These are phyloP conservation scores for Lactarius akahatsu DNA, from an alignment of 768 basidiomycete species.

Conservation along the genomic window DNA sequence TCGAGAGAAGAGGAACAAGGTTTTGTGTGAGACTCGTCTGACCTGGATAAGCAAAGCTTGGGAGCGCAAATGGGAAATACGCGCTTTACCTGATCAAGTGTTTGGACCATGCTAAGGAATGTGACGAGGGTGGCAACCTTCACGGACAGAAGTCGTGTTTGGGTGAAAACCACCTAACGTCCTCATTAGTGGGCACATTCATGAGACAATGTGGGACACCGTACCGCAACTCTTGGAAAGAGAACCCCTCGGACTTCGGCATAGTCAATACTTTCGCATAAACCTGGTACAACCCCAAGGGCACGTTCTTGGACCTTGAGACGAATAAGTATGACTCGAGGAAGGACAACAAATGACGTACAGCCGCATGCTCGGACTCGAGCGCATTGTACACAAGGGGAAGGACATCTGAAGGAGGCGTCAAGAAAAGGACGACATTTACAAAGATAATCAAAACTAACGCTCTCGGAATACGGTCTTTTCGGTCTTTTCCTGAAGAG, in stretches of 20 bases:
- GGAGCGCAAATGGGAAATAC: not conserved
- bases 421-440: not conserved
- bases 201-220: conserved; percentile 34
- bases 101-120: conserved; percentile 84
- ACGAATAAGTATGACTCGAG: conserved; percentile 21
- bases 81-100: conserved; percentile 72
- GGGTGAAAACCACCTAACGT: conserved; percentile 82
- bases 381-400: conserved; percentile 94
- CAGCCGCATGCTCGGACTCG: conserved; percentile 89
- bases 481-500: conserved; percentile 88
- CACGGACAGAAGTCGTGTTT: conserved; percentile 84
- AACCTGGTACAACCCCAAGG: conserved; percentile 73
- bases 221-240: conserved; percentile 90
- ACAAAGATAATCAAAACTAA: conserved; percentile 41
- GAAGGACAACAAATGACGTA: conserved; percentile 32
- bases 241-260: conserved; percentile 89
- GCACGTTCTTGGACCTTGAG: conserved; percentile 90
- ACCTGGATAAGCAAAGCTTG: not conserved
- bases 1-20: conserved; percentile 89
- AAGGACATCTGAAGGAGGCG: conserved; percentile 69
- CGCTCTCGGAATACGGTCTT: conserved; percentile 86
- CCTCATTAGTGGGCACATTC: conserved; percentile 9
- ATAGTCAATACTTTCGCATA: conserved; percentile 94
- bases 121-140: conserved; percentile 88
- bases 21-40: conserved; percentile 90